Percentiles rank a stretch among this genome's conserved stretches.
These are phyloP conservation scores for Chalaropsis ovoidea DNA, from an alignment of 2,329 filamentous ascomycete species.

Conservation along the genomic window DNA sequence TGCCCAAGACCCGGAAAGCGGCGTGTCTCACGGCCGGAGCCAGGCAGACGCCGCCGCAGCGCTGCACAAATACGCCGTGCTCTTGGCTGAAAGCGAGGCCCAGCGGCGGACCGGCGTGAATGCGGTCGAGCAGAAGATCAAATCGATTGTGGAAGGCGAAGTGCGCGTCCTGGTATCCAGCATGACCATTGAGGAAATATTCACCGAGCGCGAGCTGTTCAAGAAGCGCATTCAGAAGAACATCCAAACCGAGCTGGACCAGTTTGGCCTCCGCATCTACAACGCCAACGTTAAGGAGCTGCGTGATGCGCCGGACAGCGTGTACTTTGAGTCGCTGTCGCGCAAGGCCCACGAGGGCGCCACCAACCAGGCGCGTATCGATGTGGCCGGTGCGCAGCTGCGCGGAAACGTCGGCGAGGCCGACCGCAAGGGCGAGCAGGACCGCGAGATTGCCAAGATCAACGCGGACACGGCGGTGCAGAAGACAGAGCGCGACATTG, in stretches of 20 bases:
- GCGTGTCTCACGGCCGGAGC: slow-evolving; percentile 21
- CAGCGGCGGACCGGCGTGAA: slow-evolving; percentile 36
- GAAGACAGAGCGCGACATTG: slow-evolving; percentile 73
- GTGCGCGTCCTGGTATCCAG: slow-evolving; percentile 71
- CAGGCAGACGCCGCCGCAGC: slow-evolving; percentile 46
- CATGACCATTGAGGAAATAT: slow-evolving; percentile 92
- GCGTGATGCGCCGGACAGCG: slow-evolving; percentile 68
- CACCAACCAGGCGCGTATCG: slow-evolving; percentile 58
- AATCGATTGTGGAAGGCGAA: slow-evolving; percentile 83
- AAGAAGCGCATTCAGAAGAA: slow-evolving; percentile 65
- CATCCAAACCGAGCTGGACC: slow-evolving; percentile 66
- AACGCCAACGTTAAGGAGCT: slow-evolving; percentile 75
- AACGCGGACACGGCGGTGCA: slow-evolving; percentile 74
- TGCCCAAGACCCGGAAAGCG: not conserved
- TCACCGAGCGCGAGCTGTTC: slow-evolving; percentile 65
- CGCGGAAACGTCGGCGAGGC: slow-evolving; percentile 67
- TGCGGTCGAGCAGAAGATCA: slow-evolving; percentile 76
- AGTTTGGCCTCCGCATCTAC: slow-evolving; percentile 68
- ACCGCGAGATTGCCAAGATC: slow-evolving; percentile 81
- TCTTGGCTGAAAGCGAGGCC: slow-evolving; percentile 60
- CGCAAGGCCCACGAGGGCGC: slow-evolving; percentile 79
- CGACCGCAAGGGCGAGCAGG: slow-evolving; percentile 66
- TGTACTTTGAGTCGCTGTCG: slow-evolving; percentile 72
- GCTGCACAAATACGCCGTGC: slow-evolving; percentile 71
- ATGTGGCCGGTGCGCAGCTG: slow-evolving; percentile 52